phyloP scores from a whole-genome alignment of 1,284 basidiomycete species.

The Ganoderma multipileum region DNA sequence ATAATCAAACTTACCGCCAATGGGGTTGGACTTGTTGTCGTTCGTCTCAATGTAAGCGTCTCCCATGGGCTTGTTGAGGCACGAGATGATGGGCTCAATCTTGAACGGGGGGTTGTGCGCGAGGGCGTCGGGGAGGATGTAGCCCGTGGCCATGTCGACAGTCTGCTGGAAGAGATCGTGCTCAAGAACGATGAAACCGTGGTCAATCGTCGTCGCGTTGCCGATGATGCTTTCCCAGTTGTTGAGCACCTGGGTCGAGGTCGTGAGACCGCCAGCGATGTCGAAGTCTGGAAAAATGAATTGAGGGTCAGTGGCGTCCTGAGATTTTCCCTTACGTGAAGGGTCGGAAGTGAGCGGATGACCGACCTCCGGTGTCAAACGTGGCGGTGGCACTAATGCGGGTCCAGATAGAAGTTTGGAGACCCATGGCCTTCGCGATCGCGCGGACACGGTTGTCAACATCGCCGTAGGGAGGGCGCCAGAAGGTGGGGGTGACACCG shows the following conservation, averaged over 20 bases:
- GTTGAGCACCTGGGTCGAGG: conserved; percentile 61
- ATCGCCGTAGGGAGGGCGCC: conserved; percentile 74
- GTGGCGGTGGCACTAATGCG: conserved; percentile 61
- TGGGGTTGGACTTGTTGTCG: conserved; percentile 63
- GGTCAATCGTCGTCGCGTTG: conserved; percentile 54
- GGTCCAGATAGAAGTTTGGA: conserved; percentile 75
- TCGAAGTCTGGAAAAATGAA: conserved; percentile 66
- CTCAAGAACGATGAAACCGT: conserved; percentile 79
- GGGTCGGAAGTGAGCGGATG: neutral
- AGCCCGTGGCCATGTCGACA: conserved; percentile 74
- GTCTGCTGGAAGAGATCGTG: conserved; percentile 76
- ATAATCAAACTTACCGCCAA: conserved; percentile 11
- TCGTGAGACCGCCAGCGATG: conserved; percentile 69
- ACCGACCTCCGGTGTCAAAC: conserved; percentile 69
- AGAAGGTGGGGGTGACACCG: conserved; percentile 72
- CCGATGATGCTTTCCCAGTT: conserved; percentile 72
- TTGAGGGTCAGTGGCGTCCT: neutral
- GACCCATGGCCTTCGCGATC: conserved; percentile 73
- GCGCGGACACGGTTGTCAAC: conserved; percentile 85
- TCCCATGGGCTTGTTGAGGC: conserved; percentile 61
- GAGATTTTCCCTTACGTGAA: neutral
- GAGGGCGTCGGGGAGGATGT: conserved; percentile 72
- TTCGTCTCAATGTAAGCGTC: conserved; percentile 78
- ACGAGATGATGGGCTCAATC: conserved; percentile 70
- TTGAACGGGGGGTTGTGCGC: conserved; percentile 66